Evolutionary conservation across 225 moss, liverwort and hornwort genomes (phyloP).

Genomic region (Takakia lepidozioides): DNA sequence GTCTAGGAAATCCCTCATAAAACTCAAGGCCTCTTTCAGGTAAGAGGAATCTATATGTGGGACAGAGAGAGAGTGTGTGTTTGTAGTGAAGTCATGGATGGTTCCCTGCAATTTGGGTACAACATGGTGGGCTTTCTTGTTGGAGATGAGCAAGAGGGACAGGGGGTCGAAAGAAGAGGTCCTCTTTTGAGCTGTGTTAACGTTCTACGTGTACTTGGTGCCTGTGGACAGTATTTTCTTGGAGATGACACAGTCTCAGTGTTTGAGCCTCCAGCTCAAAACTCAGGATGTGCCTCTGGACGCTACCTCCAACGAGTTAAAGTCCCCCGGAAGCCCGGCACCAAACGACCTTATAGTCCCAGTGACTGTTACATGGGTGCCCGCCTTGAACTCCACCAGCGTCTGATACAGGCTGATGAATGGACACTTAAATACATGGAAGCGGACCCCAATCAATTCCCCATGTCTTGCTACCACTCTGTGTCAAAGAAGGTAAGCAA

Average conservation of each 20-base stretch:
- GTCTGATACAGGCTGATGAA: conserved; percentile 68
- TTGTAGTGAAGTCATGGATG: no score
- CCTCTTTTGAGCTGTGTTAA: no score
- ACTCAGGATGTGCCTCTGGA: conserved; percentile 63
- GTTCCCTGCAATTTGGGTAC: no score
- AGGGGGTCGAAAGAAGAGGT: no score
- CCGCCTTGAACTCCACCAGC: conserved; percentile 43
- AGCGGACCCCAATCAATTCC: conserved; percentile 45
- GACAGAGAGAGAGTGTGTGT: no score
- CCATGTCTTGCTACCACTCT: conserved; percentile 48
- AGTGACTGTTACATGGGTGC: conserved; percentile 67
- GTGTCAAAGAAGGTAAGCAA: conserved; percentile 67
- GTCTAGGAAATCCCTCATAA: no score
- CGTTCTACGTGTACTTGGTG: no score
- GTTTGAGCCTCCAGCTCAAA: conserved; percentile 72
- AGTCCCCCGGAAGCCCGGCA: conserved; percentile 43
- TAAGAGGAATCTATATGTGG: no score
- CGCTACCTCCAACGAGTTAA: conserved; percentile 63
- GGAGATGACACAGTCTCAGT: conserved; percentile 68
- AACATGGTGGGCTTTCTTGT: no score
- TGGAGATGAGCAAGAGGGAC: no score
- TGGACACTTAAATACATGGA: conserved; percentile 95
- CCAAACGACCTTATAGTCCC: conserved; percentile 27
- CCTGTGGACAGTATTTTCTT: conserved; percentile 58
- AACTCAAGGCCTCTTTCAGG: no score